These are phyloP conservation scores for Paraphoma sp. DNA, from an alignment of 2,329 filamentous ascomycete genomes.

Conservation along the genomic window DNA sequence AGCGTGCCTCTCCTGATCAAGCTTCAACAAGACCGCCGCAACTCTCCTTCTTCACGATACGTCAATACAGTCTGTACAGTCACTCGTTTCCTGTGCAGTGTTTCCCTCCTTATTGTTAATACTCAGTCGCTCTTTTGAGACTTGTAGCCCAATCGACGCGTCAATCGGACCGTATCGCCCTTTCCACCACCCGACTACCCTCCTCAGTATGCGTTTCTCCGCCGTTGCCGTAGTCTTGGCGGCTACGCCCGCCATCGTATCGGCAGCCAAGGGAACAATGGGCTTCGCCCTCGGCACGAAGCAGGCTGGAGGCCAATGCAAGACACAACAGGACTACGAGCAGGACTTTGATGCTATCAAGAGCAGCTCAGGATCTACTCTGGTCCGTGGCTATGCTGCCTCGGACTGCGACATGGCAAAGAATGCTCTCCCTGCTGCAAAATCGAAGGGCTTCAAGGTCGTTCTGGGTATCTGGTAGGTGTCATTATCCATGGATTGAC, in stretches of 20 bases:
- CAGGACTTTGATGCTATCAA: constrained; percentile 69
- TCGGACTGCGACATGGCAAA: constrained; percentile 70
- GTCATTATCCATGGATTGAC: background rate
- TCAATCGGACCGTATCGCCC: background rate
- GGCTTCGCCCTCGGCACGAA: constrained; percentile 74
- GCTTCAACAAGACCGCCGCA: constrained; percentile 16
- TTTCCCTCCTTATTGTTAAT: constrained; percentile 19
- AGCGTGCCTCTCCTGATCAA: constrained; percentile 37
- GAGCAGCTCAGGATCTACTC: constrained; percentile 55
- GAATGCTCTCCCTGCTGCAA: constrained; percentile 70
- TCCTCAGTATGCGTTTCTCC: constrained; percentile 44
- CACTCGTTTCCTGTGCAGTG: constrained; percentile 29
- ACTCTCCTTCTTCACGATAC: constrained; percentile 21
- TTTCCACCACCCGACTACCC: constrained; percentile 3
- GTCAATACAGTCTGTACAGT: constrained; percentile 30
- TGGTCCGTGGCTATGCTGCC: constrained; percentile 72
- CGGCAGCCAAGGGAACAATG: constrained; percentile 60
- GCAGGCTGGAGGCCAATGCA: constrained; percentile 65
- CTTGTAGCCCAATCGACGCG: constrained; percentile 1
- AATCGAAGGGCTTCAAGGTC: constrained; percentile 69
- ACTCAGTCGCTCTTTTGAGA: constrained; percentile 15
- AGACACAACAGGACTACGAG: constrained; percentile 67
- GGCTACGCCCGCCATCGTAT: constrained; percentile 55
- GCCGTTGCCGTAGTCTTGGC: constrained; percentile 40
- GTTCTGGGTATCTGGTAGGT: constrained; percentile 73